A percentile compares a stretch with the other conserved stretches of the same genome.
phyloP scores from a whole-genome alignment of 1,139 yeast genomes.

The Sugiyamaella grinbergsii region DNA sequence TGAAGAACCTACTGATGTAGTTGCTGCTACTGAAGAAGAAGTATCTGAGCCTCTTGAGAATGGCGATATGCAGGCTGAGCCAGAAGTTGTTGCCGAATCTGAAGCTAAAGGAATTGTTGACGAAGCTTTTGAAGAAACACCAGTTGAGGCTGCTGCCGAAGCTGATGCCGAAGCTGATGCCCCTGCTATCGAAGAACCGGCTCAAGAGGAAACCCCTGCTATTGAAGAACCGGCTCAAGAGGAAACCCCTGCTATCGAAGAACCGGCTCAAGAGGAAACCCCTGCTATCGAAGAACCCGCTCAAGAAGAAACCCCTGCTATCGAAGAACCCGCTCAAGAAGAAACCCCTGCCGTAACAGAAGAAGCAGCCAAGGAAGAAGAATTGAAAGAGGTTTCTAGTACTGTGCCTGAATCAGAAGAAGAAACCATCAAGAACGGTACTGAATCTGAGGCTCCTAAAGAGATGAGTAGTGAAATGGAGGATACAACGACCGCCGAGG shows the following conservation, averaged over 20 bases:
- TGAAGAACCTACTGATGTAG: conserved; percentile 14
- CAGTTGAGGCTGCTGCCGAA: too few relatives aligned
- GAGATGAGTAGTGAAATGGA: not conserved
- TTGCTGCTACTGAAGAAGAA: too few relatives aligned
- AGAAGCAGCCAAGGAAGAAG: conserved; percentile 8
- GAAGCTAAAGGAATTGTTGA: too few relatives aligned
- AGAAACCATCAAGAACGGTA: not conserved
- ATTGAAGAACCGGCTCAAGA: not conserved
- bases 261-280: not conserved
- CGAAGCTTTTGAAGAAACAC: too few relatives aligned
- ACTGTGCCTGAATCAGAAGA: not conserved
- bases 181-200: conserved; percentile 3
- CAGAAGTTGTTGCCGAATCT: too few relatives aligned
- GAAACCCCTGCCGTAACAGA: conserved; percentile 7
- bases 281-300: not conserved
- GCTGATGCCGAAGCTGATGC: too few relatives aligned
- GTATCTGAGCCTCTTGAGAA: too few relatives aligned
- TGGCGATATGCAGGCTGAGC: too few relatives aligned
- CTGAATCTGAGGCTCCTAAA: not conserved
- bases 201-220: not conserved
- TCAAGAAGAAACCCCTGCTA: not conserved
- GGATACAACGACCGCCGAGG: not conserved
- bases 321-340: not conserved
- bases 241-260: not conserved
- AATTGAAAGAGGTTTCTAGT: conserved; percentile 4